These are phyloP conservation scores for Rhodotorula babjevae DNA, from an alignment of 768 basidiomycete genomes.

Conservation along the genomic window DNA sequence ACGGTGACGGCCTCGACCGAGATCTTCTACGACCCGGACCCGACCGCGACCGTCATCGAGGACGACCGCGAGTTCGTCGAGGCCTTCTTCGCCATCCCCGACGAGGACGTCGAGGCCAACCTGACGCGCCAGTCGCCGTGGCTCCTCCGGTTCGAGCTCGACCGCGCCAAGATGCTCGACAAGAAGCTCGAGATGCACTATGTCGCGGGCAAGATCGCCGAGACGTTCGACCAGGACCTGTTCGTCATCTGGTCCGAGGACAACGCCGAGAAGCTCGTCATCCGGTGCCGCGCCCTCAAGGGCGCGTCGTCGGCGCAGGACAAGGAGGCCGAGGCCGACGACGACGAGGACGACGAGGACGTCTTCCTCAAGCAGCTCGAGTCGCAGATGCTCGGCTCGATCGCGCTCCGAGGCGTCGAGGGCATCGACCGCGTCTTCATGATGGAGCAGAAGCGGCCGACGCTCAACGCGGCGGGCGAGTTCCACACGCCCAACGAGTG, in stretches of 20 bases:
- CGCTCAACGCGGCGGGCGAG: slow-evolving; percentile 58
- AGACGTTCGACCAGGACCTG: slow-evolving; percentile 89
- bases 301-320: slow-evolving; percentile 76
- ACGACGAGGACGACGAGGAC: slow-evolving; percentile 75
- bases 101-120: slow-evolving; percentile 88
- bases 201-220: slow-evolving; percentile 86
- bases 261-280: slow-evolving; percentile 92
- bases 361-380: slow-evolving; percentile 93
- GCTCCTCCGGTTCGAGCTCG: slow-evolving; percentile 92
- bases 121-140: slow-evolving; percentile 90
- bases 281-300: slow-evolving; percentile 83
- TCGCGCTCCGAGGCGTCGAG: slow-evolving; percentile 87
- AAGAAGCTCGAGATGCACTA: slow-evolving; percentile 91
- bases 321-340: slow-evolving; percentile 50
- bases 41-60: slow-evolving; percentile 85
- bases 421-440: slow-evolving; percentile 91
- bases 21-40: slow-evolving; percentile 96
- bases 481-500: slow-evolving; percentile 61
- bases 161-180: slow-evolving; percentile 96
- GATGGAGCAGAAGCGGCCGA: slow-evolving; percentile 74
- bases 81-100: slow-evolving; percentile 98
- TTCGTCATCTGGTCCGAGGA: slow-evolving; percentile 99
- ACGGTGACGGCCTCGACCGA: slow-evolving; percentile 93
- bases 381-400: slow-evolving; percentile 91
- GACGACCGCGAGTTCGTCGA: slow-evolving; percentile 94